Base-by-base conservation (phyloP, 805 yeast species). In the Pichia occidentalis region DNA sequence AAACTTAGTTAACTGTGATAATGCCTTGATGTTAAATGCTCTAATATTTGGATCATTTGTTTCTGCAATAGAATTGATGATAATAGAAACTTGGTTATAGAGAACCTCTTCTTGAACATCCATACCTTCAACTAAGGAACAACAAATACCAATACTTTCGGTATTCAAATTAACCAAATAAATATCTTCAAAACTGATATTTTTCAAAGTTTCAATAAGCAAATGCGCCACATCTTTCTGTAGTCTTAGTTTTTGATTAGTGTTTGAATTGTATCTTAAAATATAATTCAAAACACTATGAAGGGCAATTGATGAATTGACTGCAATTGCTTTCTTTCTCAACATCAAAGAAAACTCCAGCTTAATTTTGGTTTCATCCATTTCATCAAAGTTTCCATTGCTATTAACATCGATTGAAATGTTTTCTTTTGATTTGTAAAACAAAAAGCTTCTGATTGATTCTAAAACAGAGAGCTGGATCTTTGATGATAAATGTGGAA, bases 391-490 rank as follows among this genome's bases (percentile, higher is more conserved):
- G 20, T 38, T 43, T 11, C 34, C 24, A 13, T 18, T 29, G 2
- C n/a, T 10, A 17, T 26, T 26, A 8, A 27, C 27, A 5, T 37
- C 43, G 6, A 28, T 29, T n/a, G 46, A 45, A 29, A 37, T 39
- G 27, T 45, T 35, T 36, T 45, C 55, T 30, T 46, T 61, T 50
- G 22, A 68, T 60, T 21, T 74, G 12, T 47, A 65, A 33, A 72
- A 63, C 25, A 80, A 44, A 13, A 70, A 65, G 4, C 80, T 65
- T 46, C 87, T 71, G 44, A 92, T 59, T 37, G 79, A 84, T 51
- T 90, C 97, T 16, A 92, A 59, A n/a, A 92, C 67, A 1, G 97
- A 86, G 41, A 81, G 79, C 52, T 90, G 97, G 37, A 92, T 82
- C 44, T 85, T 84, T 4, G 75, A 60, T 7, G 88, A 75, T 47